Conservation (phyloP, 2,329 filamentous ascomycete genomes). For the Apiospora hydei region DNA sequence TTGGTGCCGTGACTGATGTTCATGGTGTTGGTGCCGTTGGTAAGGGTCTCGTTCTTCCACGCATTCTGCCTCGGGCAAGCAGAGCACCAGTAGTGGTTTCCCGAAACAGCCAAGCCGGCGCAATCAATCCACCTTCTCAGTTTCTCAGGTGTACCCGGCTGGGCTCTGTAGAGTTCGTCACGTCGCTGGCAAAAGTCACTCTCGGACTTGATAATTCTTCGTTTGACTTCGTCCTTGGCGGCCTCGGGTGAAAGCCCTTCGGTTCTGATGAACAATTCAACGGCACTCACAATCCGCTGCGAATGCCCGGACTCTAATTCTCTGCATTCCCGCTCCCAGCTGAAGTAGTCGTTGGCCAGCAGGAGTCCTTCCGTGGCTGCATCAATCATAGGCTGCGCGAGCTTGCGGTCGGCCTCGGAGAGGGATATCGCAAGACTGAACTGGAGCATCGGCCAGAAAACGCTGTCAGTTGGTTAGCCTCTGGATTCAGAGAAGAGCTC, state of each 20-base stretch:
- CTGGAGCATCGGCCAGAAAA: neutral
- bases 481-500: neutral
- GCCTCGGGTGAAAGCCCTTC: neutral
- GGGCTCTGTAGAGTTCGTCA: neutral
- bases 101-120: neutral
- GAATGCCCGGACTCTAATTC: neutral
- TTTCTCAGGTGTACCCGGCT: neutral
- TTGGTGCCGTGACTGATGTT: neutral
- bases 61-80: neutral
- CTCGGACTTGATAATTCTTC: neutral
- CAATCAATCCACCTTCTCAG: neutral
- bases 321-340: slow-evolving; percentile 1
- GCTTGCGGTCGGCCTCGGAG: neutral
- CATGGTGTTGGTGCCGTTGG: neutral
- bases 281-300: neutral
- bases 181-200: neutral
- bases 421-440: neutral
- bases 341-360: slow-evolving; percentile 10
- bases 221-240: neutral
- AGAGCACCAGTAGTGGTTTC: slow-evolving; percentile 2
- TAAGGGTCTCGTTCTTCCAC: neutral
- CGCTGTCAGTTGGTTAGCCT: neutral
- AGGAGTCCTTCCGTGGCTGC: neutral
- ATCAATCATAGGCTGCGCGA: neutral
- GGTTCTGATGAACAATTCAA: neutral